Evolutionary conservation across 805 yeast genomes (phyloP).

Genomic region (Candida ascalaphidarum): DNA sequence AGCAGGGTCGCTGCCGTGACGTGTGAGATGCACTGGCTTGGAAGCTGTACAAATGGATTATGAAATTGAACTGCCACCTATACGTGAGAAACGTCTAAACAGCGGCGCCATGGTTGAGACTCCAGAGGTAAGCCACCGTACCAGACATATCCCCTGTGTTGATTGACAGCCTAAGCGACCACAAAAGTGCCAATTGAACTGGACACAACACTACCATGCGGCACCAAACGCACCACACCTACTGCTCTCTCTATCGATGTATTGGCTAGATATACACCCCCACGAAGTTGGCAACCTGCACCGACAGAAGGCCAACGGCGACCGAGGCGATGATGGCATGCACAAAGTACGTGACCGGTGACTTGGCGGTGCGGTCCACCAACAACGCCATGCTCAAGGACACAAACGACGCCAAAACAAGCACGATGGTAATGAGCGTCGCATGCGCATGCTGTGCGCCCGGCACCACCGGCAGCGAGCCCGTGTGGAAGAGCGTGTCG

Average conservation of each 20-base stretch:
- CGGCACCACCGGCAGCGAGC: conserved; percentile 15
- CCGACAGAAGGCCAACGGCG: conserved; percentile 27
- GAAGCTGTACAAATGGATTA: not conserved
- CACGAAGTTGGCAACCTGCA: conserved; percentile 31
- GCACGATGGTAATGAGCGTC: conserved; percentile 11
- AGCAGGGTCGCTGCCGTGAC: no score
- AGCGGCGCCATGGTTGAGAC: no score
- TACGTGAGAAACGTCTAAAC: no score
- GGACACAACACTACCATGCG: conserved; percentile 1
- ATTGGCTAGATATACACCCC: conserved; percentile 33
- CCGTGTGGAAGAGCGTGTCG: conserved; percentile 10
- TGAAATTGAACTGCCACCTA: not conserved
- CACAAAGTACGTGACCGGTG: conserved; percentile 13
- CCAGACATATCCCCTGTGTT: not conserved
- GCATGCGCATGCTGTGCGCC: conserved; percentile 9
- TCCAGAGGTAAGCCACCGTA: no score
- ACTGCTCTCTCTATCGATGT: no score
- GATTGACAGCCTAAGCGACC: not conserved
- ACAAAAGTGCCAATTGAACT: not conserved
- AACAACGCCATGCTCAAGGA: conserved; percentile 20
- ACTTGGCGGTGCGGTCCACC: conserved; percentile 17
- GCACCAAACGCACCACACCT: conserved; percentile 1
- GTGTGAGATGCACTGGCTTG: not conserved
- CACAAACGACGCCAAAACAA: conserved; percentile 18
- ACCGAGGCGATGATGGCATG: conserved; percentile 27